These are phyloP conservation scores for Penicillium waksmanii DNA, from an alignment of 495 filamentous ascomycete species.

Conservation along the genomic window DNA sequence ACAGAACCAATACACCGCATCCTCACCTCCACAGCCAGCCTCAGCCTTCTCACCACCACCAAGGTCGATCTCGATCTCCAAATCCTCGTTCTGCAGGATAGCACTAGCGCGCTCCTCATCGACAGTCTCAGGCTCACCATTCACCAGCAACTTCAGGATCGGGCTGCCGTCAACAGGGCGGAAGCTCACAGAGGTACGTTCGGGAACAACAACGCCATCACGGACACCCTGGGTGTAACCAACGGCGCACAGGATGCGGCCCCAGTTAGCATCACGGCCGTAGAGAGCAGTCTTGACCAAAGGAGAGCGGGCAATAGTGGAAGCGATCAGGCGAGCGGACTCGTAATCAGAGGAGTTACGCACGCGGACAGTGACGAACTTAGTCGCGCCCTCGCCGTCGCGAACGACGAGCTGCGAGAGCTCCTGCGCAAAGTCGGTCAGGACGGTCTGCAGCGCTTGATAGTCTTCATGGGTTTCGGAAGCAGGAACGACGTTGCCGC, in stretches of 20 bases:
- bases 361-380: constrained; percentile 94
- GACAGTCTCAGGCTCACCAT: constrained; percentile 91
- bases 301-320: constrained; percentile 88
- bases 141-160: constrained; percentile 81
- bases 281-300: constrained; percentile 97
- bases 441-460: constrained; percentile 63
- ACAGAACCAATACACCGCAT: constrained; percentile 91
- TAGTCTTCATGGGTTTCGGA: constrained; percentile 63
- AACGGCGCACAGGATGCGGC: constrained; percentile 91
- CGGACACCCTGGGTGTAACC: constrained; percentile 79
- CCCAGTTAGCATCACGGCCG: constrained; percentile 98
- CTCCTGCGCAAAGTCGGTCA: constrained; percentile 78
- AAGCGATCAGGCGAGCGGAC: constrained; percentile 72
- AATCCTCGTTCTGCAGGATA: constrained; percentile 84
- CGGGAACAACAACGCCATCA: constrained; percentile 69
- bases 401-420: constrained; percentile 92
- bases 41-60: constrained; percentile 50
- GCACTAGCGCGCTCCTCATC: constrained; percentile 84
- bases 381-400: constrained; percentile 97
- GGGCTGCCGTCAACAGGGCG: constrained; percentile 81
- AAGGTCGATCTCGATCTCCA: constrained; percentile 77
- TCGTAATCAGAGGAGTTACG: constrained; percentile 68
- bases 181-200: constrained; percentile 90
- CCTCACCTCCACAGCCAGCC: constrained; percentile 59
- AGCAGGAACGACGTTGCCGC: constrained; percentile 53